Evolutionary conservation across 2,329 filamentous ascomycete species (phyloP), one percentile per base, ranked within the genome.

Genomic region (Bisporella sp.): DNA sequence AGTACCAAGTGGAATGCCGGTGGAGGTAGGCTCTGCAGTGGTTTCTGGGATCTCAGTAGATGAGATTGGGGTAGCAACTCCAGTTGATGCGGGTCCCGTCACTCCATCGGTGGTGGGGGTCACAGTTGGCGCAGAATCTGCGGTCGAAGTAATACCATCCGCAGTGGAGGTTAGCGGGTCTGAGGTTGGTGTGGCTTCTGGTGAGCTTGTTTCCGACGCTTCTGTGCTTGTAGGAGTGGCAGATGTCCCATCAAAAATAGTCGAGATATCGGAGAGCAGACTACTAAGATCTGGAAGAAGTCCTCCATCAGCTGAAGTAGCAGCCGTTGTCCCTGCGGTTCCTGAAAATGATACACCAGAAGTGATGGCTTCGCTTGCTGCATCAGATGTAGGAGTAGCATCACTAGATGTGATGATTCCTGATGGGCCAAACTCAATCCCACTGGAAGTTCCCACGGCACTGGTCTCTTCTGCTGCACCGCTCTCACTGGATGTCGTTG

Each of bases 331-430:
- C 8, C 8, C 8, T 9, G 8, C 35, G 35, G 8, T n/a, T 9
- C n/a, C 31, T 41, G 51, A 48, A 21, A 41, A 48, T 11, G 51
- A 37, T 39, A 50, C 31, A 42, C 46, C 49, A 9, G 51, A 51
- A 2, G 46, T 48, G 9, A 33, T n/a, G 9, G 46, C 45, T 29
- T 31, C 45, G 5, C 28, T 7, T 40, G 5, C 31, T 11, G 35
- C 5, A 45, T 31, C 43, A 37, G 33, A 47, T 35, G 47, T 49
- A n/a, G 30, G 33, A 4, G 40, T 37, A 9, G 35, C 44, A 47
- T 42, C 42, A 7, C 31, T 41, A 32, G 47, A 45, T 13, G 47
- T 12, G 35, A 37, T 37, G 35, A 37, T 37, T 37, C 35, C 35
- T 9, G 35, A 37, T 9, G 35, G 35, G 35, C 35, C 35, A n/a